A percentile compares a stretch with the other conserved stretches of the same genome.
phyloP scores from a whole-genome alignment of 257 asterid genomes.

The Solanum sitiens region DNA sequence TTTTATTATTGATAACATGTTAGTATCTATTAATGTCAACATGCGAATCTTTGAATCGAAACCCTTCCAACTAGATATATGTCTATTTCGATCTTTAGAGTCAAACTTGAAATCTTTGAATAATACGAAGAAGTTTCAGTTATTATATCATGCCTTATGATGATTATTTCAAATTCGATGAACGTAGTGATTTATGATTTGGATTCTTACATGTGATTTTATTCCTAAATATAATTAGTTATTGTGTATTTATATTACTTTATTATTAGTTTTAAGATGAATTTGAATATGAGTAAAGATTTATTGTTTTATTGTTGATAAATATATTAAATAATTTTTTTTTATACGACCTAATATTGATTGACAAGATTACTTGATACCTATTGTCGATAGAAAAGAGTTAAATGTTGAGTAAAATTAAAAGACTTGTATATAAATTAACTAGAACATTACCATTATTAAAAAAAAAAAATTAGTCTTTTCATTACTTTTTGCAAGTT shows the following conservation, averaged over 20 bases:
- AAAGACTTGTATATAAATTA: rapidly evolving
- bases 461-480: neutral
- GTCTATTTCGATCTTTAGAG: rapidly evolving
- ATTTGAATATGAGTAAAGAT: neutral
- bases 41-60: neutral
- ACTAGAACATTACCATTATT: neutral
- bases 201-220: neutral
- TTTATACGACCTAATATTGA: too few relatives aligned
- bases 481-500: neutral
- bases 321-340: too few relatives aligned
- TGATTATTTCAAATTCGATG: neutral
- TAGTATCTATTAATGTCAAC: neutral
- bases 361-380: neutral
- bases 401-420: too few relatives aligned
- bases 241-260: neutral
- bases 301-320: too few relatives aligned
- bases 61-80: neutral
- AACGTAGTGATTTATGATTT: neutral
- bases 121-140: neutral
- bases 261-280: too few relatives aligned
- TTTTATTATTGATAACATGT: neutral
- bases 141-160: neutral
- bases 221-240: neutral
- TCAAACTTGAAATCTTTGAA: neutral
- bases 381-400: too few relatives aligned